Base-by-base conservation (phyloP, 2,329 filamentous ascomycete genomes). In the Venturia aucupariae region DNA sequence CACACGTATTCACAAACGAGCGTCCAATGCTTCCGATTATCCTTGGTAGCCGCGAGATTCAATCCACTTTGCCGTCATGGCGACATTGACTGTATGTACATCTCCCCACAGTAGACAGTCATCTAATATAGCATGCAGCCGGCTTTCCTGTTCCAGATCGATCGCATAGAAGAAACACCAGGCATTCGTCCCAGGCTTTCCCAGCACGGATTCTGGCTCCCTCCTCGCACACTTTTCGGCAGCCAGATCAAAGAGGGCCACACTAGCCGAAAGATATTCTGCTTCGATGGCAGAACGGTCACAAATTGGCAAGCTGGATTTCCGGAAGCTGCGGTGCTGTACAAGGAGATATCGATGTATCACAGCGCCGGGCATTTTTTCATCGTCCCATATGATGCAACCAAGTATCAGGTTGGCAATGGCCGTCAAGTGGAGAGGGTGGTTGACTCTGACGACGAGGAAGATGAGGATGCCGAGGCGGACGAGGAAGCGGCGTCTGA, bases 281-380 rank as follows among this genome's bases (percentile, higher is more conserved):
- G 51, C 35, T 63, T 63, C 62, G 41, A 63, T n/a, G 62, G 62
- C 4, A n/a, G 11, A 1, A 27, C n/a, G 2, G 46, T 39, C n/a
- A 38, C 48, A 6, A 27, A 55, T 46, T 54, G 35, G 27, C 24
- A 19, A 15, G 30, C 42, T 27, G 41, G 2, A 4, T 22, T 51
- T 3, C 62, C 46, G 1, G 19, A 22, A 19, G 35, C 35, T 4
- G 59, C 59, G 15, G 24, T 32, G 35, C 38, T 44, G 17, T 61
- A 44, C 54, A 65, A 32, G 44, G 38, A 44, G 19, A 48, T 65
- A 24, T 62, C 64, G 4, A 55, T 65, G 42, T 65, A 65, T 35
- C 46, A 65, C 42, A 30, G 46, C 38, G 32, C 35, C 22, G 64
- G 60, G 11, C 42, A 41, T 15, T 65, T 65, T 44, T 65, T 41